Base-by-base conservation (phyloP, 257 asterid genomes). In the Capsicum pubescens region DNA sequence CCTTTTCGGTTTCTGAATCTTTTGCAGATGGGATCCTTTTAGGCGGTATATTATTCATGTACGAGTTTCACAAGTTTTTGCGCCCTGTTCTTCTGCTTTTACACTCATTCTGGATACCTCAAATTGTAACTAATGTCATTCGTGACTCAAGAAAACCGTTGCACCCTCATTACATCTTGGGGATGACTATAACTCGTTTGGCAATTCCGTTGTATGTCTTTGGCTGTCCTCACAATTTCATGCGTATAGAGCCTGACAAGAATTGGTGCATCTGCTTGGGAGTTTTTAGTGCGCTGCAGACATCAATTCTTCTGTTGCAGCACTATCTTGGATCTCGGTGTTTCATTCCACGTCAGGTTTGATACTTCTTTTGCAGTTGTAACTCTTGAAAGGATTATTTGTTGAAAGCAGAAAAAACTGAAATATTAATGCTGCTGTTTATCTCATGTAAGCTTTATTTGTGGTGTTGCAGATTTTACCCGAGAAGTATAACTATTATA, bases 21-120 rank as follows among this genome's bases (percentile, higher is more conserved):
- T 87, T 84, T 90, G 93, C 98, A 97, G 98, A 97, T 87, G 98
- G 98, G 86, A 92, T 93, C 87, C 97, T 97, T 57, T 87, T 97
- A 85, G 94, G 97, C 17, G 98, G 99, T 76, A 91, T 97, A 84
- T 87, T 94, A 84, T 84, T 97, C 55, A 94, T 93, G 97, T 93
- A 97, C 17, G 98, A 95, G 91, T 94, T 97, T 83, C 99, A 93
- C 77, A 92, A 84, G 90, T 95, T 87, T 79, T 84, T 96, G 81
- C 92, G 92, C 82, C 83, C 91, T 58, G 91, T 97, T 85, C 95
- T 97, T 74, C 90, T 97, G 87, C 92, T 97, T 16, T 90, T 95
- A 55, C 95, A 97, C 91, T 95, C 98, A 32, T 95, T 93, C 84
- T 97, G 99, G 99, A 89, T 97, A 68, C 98, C 98, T 7, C 99